Base-by-base conservation (phyloP, 805 yeast genomes). In the Grigorovia jiainica region DNA sequence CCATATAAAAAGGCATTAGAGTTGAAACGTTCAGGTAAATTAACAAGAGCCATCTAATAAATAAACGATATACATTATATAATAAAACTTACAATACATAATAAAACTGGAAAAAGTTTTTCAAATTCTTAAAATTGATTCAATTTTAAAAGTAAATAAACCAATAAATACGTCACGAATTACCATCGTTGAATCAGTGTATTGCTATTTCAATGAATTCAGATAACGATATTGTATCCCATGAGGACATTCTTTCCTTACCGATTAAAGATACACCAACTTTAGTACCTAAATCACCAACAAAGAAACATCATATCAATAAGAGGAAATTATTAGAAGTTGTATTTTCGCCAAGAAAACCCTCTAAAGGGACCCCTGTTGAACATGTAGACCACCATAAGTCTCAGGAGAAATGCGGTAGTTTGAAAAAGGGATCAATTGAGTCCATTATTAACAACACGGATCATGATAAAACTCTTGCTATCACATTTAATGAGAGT, bases 1-100 rank as follows among this genome's bases (percentile, higher is more conserved):
- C 97, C 98, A 1, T 92, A 92, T 63, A 90, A 90, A 64, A 76
- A 77, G 44, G 98, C 97, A 0, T 64, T 92, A 43, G 95, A 87
- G 57, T 68, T 85, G 74, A 87, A 85, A 63, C 72, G 95, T 55
- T 73, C 73, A 43, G 95, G 95, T 10, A 70, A 72, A 47, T 55
- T 76, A 42, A 63, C 62, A 24, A 56, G 72, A 46, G 52, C 57
- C 18, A 38, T 52, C 13, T 49, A 38, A 40, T 34, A 7, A 37
- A 19, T 10, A 15, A 34, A n/a, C 17, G n/a, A n/a, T n/a, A 36
- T 25, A 23, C 20, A 16, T 24, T 40, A 39, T 31, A 16, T 6
- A 31, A 20, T 13, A 19, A 13, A 13, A n/a, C 19, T 19, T 7
- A 13, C 19, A n/a, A 16, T 31, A 31, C n/a, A 31, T 7, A n/a